A percentile compares a stretch with the other conserved stretches of the same genome.
Conservation (phyloP, 306 rosid genomes). For the Vachellia collinsii region DNA sequence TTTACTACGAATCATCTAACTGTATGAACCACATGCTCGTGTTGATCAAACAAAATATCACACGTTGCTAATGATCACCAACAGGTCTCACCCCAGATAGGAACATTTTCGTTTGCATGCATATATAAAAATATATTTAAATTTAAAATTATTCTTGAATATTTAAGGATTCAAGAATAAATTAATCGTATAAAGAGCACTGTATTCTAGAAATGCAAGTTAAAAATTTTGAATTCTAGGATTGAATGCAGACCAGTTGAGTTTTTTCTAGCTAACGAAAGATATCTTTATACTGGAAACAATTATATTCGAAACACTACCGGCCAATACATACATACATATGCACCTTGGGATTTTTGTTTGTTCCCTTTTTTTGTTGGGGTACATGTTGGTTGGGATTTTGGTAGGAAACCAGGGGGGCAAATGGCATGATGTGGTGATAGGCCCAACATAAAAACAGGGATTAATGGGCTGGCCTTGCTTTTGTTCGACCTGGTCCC, state of each 20-base stretch:
- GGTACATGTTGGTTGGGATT: neutral
- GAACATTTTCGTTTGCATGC: constrained; percentile 17
- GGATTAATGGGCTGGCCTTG: no score
- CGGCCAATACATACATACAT: no score
- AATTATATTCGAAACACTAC: no score
- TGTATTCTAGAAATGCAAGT: neutral
- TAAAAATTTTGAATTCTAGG: neutral
- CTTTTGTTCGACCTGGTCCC: neutral
- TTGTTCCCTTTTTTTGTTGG: no score
- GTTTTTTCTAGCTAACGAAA: no score
- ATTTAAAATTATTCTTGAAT: neutral
- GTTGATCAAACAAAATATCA: constrained; percentile 3
- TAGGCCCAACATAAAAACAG: neutral
- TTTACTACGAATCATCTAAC: neutral
- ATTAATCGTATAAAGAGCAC: neutral
- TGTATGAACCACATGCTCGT: no score
- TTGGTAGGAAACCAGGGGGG: neutral
- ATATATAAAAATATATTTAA: neutral
- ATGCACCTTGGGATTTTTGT: no score
- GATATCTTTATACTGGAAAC: no score
- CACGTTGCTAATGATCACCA: constrained; percentile 4
- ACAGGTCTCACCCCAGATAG: constrained; percentile 11
- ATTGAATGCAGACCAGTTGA: no score
- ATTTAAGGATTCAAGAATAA: neutral
- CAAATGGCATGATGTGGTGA: neutral